Percentiles rank a stretch among this genome's conserved stretches.
Evolutionary conservation across 441 rosid species (phyloP).

Genomic region (Gossypium trilobum): DNA sequence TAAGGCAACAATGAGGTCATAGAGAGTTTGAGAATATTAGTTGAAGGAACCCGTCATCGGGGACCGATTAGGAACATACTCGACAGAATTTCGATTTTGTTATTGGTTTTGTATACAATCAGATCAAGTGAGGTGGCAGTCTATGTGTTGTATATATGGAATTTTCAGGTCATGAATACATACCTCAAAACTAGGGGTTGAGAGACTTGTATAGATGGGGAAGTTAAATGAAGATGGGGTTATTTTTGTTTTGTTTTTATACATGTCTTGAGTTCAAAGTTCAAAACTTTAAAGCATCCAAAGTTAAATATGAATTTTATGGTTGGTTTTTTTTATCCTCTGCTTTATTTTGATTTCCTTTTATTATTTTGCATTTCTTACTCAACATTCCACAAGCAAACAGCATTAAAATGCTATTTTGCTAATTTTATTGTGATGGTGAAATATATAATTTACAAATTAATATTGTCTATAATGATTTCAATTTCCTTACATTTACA

Average conservation of each 20-base stretch:
- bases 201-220: conserved; percentile 1
- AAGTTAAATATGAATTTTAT: background rate
- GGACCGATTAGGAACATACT: conserved; percentile 13
- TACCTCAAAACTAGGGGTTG: background rate
- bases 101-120: background rate
- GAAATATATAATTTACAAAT: no score
- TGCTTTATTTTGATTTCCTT: background rate
- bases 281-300: background rate
- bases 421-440: background rate
- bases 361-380: background rate
- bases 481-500: no score
- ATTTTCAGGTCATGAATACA: conserved; percentile 15
- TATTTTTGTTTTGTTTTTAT: conserved; percentile 9
- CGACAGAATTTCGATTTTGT: background rate
- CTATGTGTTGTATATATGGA: conserved; percentile 15
- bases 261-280: background rate
- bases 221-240: background rate
- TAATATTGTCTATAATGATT: no score
- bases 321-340: background rate
- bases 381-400: background rate
- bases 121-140: conserved; percentile 8
- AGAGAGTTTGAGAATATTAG: conserved; percentile 11
- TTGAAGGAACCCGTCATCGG: conserved; percentile 1
- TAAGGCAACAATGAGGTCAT: background rate
- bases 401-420: background rate